Evolutionary conservation across 148 eudicot species (phyloP), one percentile per base, ranked within the genome.

Genomic region (Arbutus unedo): DNA sequence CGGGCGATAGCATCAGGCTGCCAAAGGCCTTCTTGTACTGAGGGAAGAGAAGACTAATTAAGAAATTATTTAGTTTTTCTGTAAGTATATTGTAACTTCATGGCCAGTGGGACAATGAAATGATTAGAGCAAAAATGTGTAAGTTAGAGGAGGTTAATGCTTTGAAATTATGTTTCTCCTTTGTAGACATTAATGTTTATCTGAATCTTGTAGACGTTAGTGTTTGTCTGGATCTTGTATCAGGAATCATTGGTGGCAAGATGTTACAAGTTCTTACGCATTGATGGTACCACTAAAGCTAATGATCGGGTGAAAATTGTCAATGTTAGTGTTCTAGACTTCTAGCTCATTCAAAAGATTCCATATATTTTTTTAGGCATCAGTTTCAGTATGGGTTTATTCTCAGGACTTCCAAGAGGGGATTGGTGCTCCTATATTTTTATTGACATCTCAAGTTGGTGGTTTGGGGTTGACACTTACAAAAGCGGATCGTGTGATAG

Each of bases 381-480:
- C 38, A 8, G 13, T 72, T 57, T 79, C 79, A 45, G 47, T 67
- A 21, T 54, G 21, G 25, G 19, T 73, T 76, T 70, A 47, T 73
- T 64, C 79, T 81, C 87, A 97, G 99, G 95, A 97, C 88, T 97
- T 97, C 74, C 99, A 97, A 91, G 98, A 91, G 81, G 99, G 98
- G 38, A 84, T 79, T 77, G 93, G 92, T 48, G 93, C 99, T 82
- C 97, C 99, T 38, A 94, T 97, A 5, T 97, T 97, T 86, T 84
- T 97, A 45, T 90, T 97, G 85, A 97, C 99, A 57, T 93, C 99
- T 84, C 98, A 94, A 93, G 99, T 97, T 45, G 99, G 99, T 51
- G 99, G 99, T 73, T 91, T 97, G 82, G 99, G 99, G 79, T 87
- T 97, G 70, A 97, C 99, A 48, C 96, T 97, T 54, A 97, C 99